Evolutionary conservation across 2,329 filamentous ascomycete species (phyloP).

Genomic region (Fusarium circinatum): DNA sequence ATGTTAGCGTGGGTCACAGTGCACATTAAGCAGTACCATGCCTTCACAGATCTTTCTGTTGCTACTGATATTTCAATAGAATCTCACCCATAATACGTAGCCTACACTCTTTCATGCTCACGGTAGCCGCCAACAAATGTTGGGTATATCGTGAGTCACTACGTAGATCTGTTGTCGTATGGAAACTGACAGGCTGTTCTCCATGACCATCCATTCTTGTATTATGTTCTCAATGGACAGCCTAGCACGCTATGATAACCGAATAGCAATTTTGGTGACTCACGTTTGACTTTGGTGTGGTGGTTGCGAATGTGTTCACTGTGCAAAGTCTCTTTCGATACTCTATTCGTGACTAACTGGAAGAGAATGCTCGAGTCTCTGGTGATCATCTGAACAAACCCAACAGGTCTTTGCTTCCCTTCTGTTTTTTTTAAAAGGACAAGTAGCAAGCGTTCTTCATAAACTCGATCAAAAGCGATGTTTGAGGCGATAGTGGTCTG

Average conservation of each 20-base stretch:
- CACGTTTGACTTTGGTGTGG: neutral
- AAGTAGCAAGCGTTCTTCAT: neutral
- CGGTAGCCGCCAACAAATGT: neutral
- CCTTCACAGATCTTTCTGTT: neutral
- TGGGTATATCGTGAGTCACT: neutral
- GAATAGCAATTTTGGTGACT: neutral
- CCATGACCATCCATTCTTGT: neutral
- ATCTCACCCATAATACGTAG: neutral
- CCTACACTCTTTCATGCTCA: neutral
- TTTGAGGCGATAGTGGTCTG: neutral
- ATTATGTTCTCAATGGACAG: neutral
- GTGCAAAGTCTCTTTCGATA: neutral
- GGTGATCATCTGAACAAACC: too few species aligned
- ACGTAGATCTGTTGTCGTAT: too few species aligned
- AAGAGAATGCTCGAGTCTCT: neutral
- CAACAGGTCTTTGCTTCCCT: neutral
- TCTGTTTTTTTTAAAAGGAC: too few species aligned
- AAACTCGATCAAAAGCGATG: too few species aligned
- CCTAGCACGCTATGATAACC: neutral
- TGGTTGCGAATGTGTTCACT: too few species aligned
- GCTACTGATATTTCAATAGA: accelerated
- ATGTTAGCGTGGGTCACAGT: too few species aligned
- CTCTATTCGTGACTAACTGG: accelerated
- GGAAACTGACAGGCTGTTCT: neutral
- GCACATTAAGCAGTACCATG: neutral